A percentile compares a stretch with the other conserved stretches of the same genome.
These are phyloP conservation scores for Desmodesmus armatus DNA, from an alignment of 139 green algal genomes.

Conservation along the genomic window DNA sequence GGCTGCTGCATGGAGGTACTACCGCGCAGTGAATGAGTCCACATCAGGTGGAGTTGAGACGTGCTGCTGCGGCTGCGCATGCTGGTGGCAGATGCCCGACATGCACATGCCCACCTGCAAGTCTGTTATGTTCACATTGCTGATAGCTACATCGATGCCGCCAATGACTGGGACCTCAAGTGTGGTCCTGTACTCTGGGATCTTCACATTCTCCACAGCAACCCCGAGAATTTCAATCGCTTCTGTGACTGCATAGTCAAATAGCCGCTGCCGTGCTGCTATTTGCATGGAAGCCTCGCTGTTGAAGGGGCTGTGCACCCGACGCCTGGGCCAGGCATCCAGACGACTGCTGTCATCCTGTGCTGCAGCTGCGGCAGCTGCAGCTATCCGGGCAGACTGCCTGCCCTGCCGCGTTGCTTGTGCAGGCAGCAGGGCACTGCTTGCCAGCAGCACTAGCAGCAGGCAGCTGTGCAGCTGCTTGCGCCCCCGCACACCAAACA, in stretches of 20 bases:
- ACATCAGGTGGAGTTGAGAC: too few species aligned
- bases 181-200: constrained; percentile 44
- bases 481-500: too few species aligned
- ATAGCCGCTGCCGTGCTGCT: constrained; percentile 51
- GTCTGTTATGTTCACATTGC: constrained; percentile 39
- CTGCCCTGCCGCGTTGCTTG: background rate
- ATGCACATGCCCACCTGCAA: too few species aligned
- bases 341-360: constrained; percentile 8
- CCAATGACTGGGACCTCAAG: constrained; percentile 44
- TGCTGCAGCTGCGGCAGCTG: constrained; percentile 19
- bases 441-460: too few species aligned
- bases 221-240: constrained; percentile 43
- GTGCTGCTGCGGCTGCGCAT: too few species aligned
- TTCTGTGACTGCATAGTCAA: constrained; percentile 55
- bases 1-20: too few species aligned
- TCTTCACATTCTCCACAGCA: constrained; percentile 26
- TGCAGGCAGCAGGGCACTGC: too few species aligned
- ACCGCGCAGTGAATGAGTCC: too few species aligned
- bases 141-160: constrained; percentile 32
- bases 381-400: too few species aligned
- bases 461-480: too few species aligned
- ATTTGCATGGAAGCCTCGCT: constrained; percentile 52
- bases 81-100: too few species aligned
- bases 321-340: too few species aligned
- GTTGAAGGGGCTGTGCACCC: constrained; percentile 35